Evolutionary conservation across 345 rosid genomes (phyloP), one percentile per base, ranked within the genome.

Genomic region (Eucalyptus fibrosa): DNA sequence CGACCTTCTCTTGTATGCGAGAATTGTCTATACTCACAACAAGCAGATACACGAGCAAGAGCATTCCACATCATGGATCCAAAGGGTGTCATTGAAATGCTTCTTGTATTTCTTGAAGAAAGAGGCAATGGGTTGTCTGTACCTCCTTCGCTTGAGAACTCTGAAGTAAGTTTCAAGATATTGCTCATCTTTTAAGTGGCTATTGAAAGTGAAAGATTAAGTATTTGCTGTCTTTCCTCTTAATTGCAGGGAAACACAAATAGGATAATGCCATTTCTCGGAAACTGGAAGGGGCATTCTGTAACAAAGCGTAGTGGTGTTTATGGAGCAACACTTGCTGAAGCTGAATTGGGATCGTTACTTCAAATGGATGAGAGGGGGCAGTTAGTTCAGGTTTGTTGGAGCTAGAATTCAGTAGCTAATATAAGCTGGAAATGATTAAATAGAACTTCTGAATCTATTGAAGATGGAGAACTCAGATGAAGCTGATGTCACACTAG

Each of bases 1-100:
- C 92, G 86, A 86, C 99, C 99, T 90, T 91, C 98, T 42, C 86
- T 97, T 85, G 99, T 97, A 51, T 96, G 99, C 90, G 99, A 97
- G 91, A 96, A 94, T 91, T 97, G 99, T 88, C 91, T 97, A 89
- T 97, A 97, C 93, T 96, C 97, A 13, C 94, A 86, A 87, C 90
- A 93, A 92, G 94, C 88, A 90, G 98, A 95, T 90, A 92, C 93
- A 90, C 94, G 99, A 56, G 97, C 93, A 86, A 94, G 99, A 93
- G 99, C 97, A 47, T 97, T 97, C 91, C 99, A 97, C 92, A 92
- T 97, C 72, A 94, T 96, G 97, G 97, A 97, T 90, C 98, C 98
- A 30, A 92, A 93, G 90, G 99, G 99, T 86, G 88, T 94, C 91
- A 88, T 97, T 56, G 98, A 97, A 91, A 97, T 96, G 98, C 92